Percentiles rank a stretch among this genome's conserved stretches.
These are phyloP conservation scores for Hyphodiscus hymeniophilus DNA, from an alignment of 495 filamentous ascomycete genomes.

Conservation along the genomic window DNA sequence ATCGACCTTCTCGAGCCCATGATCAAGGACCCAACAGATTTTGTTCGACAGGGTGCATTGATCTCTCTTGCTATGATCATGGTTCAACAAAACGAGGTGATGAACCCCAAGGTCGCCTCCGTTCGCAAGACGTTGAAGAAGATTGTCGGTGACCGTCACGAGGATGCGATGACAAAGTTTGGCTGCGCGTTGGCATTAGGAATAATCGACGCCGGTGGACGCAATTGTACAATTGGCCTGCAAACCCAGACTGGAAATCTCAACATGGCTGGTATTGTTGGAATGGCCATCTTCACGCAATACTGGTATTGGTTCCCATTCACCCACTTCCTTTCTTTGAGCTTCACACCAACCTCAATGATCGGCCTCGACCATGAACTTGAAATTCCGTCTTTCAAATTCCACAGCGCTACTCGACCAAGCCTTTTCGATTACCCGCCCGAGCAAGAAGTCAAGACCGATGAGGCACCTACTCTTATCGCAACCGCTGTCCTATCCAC, in stretches of 20 bases:
- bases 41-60: conserved; percentile 94
- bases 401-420: conserved; percentile 86
- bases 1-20: conserved; percentile 97
- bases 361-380: conserved; percentile 91
- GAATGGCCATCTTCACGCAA: conserved; percentile 96
- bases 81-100: conserved; percentile 92
- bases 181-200: conserved; percentile 89
- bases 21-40: conserved; percentile 99
- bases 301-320: conserved; percentile 99
- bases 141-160: conserved; percentile 88
- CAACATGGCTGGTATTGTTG: conserved; percentile 95
- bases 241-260: conserved; percentile 97
- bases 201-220: conserved; percentile 96
- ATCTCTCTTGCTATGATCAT: conserved; percentile 96
- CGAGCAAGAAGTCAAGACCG: conserved; percentile 86
- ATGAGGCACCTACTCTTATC: conserved; percentile 88
- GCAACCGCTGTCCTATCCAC: conserved; percentile 95
- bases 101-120: conserved; percentile 81
- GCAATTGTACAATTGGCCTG: conserved; percentile 95
- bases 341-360: conserved; percentile 88
- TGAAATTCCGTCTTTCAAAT: conserved; percentile 91
- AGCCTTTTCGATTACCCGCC: conserved; percentile 98
- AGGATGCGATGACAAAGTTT: conserved; percentile 99
- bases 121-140: conserved; percentile 83
- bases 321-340: conserved; percentile 92